Base-by-base conservation (phyloP, 2,329 filamentous ascomycete genomes). In the Aureobasidium pullulans region DNA sequence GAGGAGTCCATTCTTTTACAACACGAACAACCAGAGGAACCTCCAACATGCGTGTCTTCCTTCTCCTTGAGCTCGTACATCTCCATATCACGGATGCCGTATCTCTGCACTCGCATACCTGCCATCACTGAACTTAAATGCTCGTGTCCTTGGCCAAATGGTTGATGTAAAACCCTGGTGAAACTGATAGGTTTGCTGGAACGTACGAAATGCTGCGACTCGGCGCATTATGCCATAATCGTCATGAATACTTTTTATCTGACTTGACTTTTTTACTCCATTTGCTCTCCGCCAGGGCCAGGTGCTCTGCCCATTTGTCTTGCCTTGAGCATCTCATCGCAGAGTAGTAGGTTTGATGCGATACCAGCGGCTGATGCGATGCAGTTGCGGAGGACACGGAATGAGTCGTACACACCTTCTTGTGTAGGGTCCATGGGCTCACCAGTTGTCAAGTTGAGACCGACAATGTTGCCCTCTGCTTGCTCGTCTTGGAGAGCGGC, bases 291-390 rank as follows among this genome's bases (percentile, higher is more conserved):
- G 29, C 57, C 57, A 37, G 57, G 57, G 2, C 57, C 57, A 13
- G 57, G 57, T 36, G 28, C 29, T 46, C 57, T 52, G 36, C 57
- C 57, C 94, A 99, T 99, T 79, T 99, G 93, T 72, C 94, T 84
- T 62, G 94, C 94, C 82, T 99, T 99, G 68, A 99, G 80, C 79
- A 99, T 82, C 81, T 99, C 94, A 70, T 99, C 94, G 70, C 94
- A 99, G 52, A 99, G 82, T 65, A 99, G 79, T 64, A 99, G 79
- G 77, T 99, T 99, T 9, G 90, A 93, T 6, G 94, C 93, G 70
- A 99, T 99, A 64, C 94, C 90, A 29, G 93, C 88, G 73, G 91
- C 94, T 36, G 92, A 96, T 3, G 94, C 91, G 63, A 99, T 85
- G 73, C 87, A 91, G 79, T 97, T 97, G 66, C 94, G 84, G 68